These are phyloP conservation scores for Penicillium sp. DNA, from an alignment of 2,329 filamentous ascomycete genomes.

Conservation along the genomic window DNA sequence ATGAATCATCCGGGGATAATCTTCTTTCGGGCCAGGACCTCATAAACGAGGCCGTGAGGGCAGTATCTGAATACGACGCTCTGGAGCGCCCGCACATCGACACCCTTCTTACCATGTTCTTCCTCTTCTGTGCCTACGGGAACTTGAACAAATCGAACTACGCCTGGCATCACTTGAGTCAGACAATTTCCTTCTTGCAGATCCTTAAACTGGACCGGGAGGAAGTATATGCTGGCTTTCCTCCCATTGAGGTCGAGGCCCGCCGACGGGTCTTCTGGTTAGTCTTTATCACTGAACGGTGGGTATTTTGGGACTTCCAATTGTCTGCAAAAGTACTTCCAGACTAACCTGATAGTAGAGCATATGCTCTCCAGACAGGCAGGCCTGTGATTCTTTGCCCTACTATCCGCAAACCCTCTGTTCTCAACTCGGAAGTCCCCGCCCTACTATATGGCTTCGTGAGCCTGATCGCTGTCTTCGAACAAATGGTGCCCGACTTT, in stretches of 20 bases:
- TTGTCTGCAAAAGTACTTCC: background rate
- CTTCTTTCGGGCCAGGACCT: constrained; percentile 4
- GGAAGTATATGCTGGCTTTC: background rate
- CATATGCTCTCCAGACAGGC: constrained; percentile 9
- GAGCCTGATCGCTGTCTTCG: constrained; percentile 6
- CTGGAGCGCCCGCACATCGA: constrained; percentile 4
- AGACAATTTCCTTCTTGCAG: constrained; percentile 11
- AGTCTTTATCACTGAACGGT: constrained; percentile 10
- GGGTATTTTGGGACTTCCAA: no score
- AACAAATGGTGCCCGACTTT: constrained; percentile 8
- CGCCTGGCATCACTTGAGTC: constrained; percentile 11
- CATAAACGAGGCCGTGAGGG: background rate
- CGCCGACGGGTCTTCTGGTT: constrained; percentile 9
- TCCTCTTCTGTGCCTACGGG: constrained; percentile 12
- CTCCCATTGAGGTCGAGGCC: background rate
- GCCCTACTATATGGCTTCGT: constrained; percentile 8
- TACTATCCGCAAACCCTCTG: constrained; percentile 9
- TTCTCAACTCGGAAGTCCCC: constrained; percentile 6
- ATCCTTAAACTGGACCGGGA: constrained; percentile 9
- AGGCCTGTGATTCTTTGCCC: constrained; percentile 3
- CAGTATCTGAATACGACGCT: constrained; percentile 6
- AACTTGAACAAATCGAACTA: constrained; percentile 9
- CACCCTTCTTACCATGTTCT: constrained; percentile 9
- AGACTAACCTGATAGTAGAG: constrained; percentile 1
- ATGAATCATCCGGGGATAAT: background rate